phyloP scores from a whole-genome alignment of 257 asterid species.

The Mitragyna speciosa region DNA sequence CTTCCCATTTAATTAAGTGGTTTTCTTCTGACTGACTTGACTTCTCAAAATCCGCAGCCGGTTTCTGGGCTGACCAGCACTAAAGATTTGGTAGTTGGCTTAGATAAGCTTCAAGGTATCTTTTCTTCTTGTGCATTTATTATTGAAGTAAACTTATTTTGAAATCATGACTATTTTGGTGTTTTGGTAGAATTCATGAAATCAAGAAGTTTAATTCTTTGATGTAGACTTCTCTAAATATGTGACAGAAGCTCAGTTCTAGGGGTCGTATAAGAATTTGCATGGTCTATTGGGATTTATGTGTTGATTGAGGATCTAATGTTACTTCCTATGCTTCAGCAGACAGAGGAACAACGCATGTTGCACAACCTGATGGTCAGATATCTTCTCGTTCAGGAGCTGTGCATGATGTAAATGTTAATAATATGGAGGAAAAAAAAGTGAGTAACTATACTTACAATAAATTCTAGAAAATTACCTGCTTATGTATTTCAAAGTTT shows the following conservation, averaged over 20 bases:
- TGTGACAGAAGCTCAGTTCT: background rate
- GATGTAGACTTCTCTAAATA: background rate
- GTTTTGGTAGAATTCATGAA: background rate
- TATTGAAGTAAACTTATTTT: background rate
- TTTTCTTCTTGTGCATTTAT: background rate
- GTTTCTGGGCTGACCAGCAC: slow-evolving; percentile 6
- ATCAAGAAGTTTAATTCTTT: background rate
- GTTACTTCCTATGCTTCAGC: background rate
- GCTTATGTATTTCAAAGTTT: background rate
- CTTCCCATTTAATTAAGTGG: background rate
- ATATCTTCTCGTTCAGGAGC: slow-evolving; percentile 10
- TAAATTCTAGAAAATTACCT: background rate
- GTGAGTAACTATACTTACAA: background rate
- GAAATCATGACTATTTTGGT: background rate
- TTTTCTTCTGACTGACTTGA: background rate
- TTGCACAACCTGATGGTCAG: slow-evolving; percentile 4
- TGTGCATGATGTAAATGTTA: background rate
- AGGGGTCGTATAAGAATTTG: background rate
- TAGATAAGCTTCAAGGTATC: slow-evolving; percentile 7
- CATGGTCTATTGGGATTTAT: background rate
- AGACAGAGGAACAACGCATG: slow-evolving; percentile 1
- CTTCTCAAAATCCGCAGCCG: slow-evolving; percentile 7
- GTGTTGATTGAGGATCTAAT: background rate
- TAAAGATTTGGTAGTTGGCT: background rate
- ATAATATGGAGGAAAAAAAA: slow-evolving; percentile 1